These are phyloP conservation scores for Alternaria solani DNA, from an alignment of 2,329 filamentous ascomycete genomes.

Conservation along the genomic window DNA sequence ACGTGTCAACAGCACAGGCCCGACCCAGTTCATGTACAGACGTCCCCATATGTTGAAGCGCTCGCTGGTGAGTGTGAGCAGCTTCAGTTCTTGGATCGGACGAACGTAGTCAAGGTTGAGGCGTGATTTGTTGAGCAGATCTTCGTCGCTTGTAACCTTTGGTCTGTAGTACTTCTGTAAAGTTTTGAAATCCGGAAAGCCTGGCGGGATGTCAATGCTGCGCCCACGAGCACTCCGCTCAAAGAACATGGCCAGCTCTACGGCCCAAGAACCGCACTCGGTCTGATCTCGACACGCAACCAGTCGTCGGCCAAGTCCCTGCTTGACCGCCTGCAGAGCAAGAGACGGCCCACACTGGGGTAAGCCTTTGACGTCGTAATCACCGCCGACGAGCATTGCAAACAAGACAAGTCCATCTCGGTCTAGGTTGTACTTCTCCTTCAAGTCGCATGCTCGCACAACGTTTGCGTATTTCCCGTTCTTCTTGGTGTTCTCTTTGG, in stretches of 20 bases:
- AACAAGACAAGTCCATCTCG: constrained; percentile 51
- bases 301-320: constrained; percentile 42
- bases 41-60: constrained; percentile 52
- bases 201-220: constrained; percentile 19
- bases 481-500: constrained; percentile 45
- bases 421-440: constrained; percentile 40
- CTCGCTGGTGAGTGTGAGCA: constrained; percentile 45
- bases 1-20: constrained; percentile 47
- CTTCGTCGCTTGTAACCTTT: constrained; percentile 42
- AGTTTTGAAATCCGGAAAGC: constrained; percentile 34
- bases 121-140: constrained; percentile 36
- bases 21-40: constrained; percentile 51
- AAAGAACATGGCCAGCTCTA: constrained; percentile 27
- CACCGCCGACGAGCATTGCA: constrained; percentile 53
- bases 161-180: constrained; percentile 51
- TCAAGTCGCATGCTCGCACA: constrained; percentile 40
- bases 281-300: constrained; percentile 29
- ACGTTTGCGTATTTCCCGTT: constrained; percentile 42
- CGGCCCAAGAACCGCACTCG: constrained; percentile 40
- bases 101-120: constrained; percentile 42
- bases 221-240: constrained; percentile 4
- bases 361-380: constrained; percentile 53
- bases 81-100: constrained; percentile 44
- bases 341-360: constrained; percentile 46
- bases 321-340: constrained; percentile 38